A percentile compares a stretch with the other conserved stretches of the same genome.
Evolutionary conservation across 768 basidiomycete genomes (phyloP).

Genomic region (Fomitopsis pulvina): DNA sequence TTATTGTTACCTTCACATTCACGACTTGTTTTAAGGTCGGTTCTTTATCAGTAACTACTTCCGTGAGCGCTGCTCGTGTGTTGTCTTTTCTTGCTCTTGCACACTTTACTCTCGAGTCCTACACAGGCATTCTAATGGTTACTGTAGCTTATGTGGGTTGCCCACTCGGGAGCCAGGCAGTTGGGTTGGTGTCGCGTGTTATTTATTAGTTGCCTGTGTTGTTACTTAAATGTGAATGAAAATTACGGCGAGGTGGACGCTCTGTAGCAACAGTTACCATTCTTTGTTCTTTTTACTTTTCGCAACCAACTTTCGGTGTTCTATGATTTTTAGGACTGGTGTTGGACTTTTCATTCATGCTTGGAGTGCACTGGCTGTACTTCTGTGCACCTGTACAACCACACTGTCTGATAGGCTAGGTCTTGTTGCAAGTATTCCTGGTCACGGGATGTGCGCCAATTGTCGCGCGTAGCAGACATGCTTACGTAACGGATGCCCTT

Average conservation of each 20-base stretch:
- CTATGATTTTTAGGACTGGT: background rate
- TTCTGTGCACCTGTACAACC: too few species aligned
- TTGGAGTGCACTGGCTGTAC: too few species aligned
- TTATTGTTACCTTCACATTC: conserved; percentile 4
- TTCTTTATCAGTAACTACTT: conserved; percentile 2
- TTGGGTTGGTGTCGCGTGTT: conserved; percentile 3
- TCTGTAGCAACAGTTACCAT: background rate
- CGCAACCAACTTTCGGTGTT: background rate
- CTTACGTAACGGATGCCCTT: too few species aligned
- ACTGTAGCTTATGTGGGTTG: background rate
- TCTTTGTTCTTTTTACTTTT: background rate
- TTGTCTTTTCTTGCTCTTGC: conserved; percentile 1
- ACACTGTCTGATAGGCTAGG: too few species aligned
- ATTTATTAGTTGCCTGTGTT: background rate
- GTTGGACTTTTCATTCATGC: too few species aligned
- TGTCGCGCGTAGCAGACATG: too few species aligned
- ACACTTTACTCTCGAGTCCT: background rate
- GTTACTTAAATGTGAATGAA: background rate
- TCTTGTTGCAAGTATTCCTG: too few species aligned
- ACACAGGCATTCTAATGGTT: background rate
- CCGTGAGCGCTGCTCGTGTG: background rate
- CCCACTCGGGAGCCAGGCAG: background rate
- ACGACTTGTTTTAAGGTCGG: background rate
- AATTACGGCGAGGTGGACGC: conserved; percentile 3
- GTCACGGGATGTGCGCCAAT: too few species aligned